Evolutionary conservation across 176 grass and related monocot species (phyloP).

Genomic region (Phyllostachys edulis): DNA sequence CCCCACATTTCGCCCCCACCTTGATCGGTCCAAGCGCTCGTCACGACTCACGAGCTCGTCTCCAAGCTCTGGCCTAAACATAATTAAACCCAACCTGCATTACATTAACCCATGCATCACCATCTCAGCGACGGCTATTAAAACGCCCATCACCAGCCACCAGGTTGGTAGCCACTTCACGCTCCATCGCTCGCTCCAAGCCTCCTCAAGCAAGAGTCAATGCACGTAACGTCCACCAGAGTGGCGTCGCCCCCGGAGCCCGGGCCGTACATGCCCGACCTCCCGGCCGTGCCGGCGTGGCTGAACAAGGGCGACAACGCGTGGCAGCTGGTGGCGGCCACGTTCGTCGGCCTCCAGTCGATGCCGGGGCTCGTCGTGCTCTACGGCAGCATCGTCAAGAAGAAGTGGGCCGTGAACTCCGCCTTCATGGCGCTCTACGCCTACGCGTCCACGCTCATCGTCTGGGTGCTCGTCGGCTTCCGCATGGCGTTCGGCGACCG

Average conservation of each 20-base stretch:
- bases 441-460: too few species aligned
- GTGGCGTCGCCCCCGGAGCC: slow-evolving; percentile 34
- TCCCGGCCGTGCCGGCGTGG: slow-evolving; percentile 46
- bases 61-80: not conserved
- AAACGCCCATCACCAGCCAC: not conserved
- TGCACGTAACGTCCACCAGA: not conserved
- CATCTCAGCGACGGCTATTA: not conserved
- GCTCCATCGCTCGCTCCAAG: not conserved
- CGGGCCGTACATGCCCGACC: slow-evolving; percentile 37
- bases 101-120: not conserved
- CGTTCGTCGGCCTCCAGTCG: slow-evolving; percentile 63
- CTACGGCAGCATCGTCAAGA: slow-evolving; percentile 79
- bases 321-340: slow-evolving; percentile 79
- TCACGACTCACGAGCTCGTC: not conserved
- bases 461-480: too few species aligned
- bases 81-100: slow-evolving; percentile 19
- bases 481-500: too few species aligned
- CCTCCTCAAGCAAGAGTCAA: not conserved
- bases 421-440: too few species aligned
- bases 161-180: not conserved
- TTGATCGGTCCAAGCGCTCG: not conserved
- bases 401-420: slow-evolving; percentile 69
- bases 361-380: slow-evolving; percentile 69
- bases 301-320: slow-evolving; percentile 77
- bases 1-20: not conserved